phyloP scores from a whole-genome alignment of 176 grass and related monocot species.

The Coix lacrymajobi region DNA sequence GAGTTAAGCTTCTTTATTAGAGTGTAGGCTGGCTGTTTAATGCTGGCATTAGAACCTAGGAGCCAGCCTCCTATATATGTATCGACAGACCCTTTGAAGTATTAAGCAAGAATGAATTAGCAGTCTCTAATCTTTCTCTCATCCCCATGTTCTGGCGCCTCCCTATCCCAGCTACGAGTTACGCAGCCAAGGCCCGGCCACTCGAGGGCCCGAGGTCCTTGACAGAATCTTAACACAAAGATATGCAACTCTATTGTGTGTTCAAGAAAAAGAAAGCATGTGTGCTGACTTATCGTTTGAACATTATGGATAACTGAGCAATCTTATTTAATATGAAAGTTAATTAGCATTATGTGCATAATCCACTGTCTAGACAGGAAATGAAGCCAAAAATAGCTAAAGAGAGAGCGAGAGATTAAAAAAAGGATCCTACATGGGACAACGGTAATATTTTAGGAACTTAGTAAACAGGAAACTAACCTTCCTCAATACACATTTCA shows the following conservation, averaged over 20 bases:
- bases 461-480: constrained; percentile 17
- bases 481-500: constrained; percentile 15
- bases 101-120: too few relatives aligned
- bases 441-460: not conserved
- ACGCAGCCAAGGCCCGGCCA: too few relatives aligned
- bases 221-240: too few relatives aligned
- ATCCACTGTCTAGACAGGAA: not conserved
- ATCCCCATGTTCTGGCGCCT: too few relatives aligned
- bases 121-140: too few relatives aligned
- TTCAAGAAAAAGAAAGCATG: not conserved
- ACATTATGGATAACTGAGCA: not conserved
- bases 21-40: too few relatives aligned
- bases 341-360: not conserved
- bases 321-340: not conserved
- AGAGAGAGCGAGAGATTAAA: not conserved
- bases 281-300: not conserved
- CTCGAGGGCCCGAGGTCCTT: too few relatives aligned
- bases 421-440: not conserved
- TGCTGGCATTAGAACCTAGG: too few relatives aligned
- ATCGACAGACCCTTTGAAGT: too few relatives aligned
- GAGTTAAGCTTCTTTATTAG: too few relatives aligned
- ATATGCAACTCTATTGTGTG: not conserved
- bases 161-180: too few relatives aligned
- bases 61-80: too few relatives aligned
- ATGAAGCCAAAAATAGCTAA: not conserved